These are phyloP conservation scores for Epichloe bromicola DNA, from an alignment of 2,329 filamentous ascomycete genomes.

Conservation along the genomic window DNA sequence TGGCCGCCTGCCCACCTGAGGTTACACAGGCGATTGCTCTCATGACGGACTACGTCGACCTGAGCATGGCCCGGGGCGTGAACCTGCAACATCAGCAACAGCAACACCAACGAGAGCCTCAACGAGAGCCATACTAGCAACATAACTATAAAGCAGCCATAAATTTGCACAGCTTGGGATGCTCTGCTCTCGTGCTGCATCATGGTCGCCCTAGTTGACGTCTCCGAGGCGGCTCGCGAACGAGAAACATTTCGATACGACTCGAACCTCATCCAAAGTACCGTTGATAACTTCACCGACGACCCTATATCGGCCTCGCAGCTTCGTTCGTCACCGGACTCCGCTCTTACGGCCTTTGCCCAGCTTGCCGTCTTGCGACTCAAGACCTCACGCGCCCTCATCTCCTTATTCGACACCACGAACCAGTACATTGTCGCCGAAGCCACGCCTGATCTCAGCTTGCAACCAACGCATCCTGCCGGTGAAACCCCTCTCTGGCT, in stretches of 20 bases:
- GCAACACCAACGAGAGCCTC: background rate
- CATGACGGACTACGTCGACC: background rate
- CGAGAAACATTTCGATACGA: slow-evolving; percentile 3
- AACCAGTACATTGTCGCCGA: slow-evolving; percentile 35
- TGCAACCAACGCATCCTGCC: background rate
- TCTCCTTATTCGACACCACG: slow-evolving; percentile 34
- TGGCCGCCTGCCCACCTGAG: background rate
- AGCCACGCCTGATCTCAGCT: slow-evolving; percentile 18
- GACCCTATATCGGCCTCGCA: slow-evolving; percentile 3
- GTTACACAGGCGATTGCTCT: background rate
- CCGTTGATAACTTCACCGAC: background rate
- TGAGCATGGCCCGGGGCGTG: background rate
- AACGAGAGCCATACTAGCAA: background rate
- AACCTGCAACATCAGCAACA: background rate
- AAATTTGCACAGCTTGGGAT: background rate
- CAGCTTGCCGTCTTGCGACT: slow-evolving; percentile 32
- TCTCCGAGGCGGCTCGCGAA: slow-evolving; percentile 2
- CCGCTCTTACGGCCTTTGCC: slow-evolving; percentile 30
- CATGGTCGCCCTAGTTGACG: slow-evolving; percentile 1
- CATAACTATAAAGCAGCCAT: background rate
- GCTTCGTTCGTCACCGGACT: slow-evolving; percentile 16
- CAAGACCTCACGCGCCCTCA: slow-evolving; percentile 25
- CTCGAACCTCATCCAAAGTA: background rate
- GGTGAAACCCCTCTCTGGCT: slow-evolving; percentile 6
- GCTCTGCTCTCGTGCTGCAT: background rate